Evolutionary conservation across 2,329 filamentous ascomycete species (phyloP), one percentile per base, ranked within the genome.

Genomic region (Paecilomyces dactylethromorphus): DNA sequence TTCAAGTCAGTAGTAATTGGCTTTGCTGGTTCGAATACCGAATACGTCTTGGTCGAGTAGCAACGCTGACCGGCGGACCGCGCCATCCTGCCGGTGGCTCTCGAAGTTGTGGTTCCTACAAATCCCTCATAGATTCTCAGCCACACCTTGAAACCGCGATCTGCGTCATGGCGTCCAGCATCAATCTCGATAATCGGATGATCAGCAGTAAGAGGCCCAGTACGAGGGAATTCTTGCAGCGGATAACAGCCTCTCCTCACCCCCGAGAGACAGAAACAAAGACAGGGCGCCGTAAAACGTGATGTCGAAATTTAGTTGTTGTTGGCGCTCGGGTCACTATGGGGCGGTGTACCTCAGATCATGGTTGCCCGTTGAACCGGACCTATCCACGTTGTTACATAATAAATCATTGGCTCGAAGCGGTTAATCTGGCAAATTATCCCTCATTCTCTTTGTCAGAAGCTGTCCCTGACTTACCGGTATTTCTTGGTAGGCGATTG

Each of bases 71-170:
- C 50, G 50, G 21, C 50, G 50, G 50, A 52, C 4, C 22, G 22
- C 50, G 6, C 13, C 12, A n/a, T 26, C 5, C 4, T 52, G 35
- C 26, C 26, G 21, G 22, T 52, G 50, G 50, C 50, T 52, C 21
- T 21, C 12, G 13, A 52, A n/a, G 12, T 52, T 52, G 50, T 52
- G 50, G 50, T 52, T 52, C 11, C 22, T n/a, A 52, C 39, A 52
- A 52, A 52, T 52, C 50, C 50, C 50, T 52, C 50, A 52, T 52
- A 52, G 50, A 52, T 29, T 52, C 50, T 52, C 22, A 52, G 50
- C 50, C 50, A 52, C 50, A 52, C 50, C 22, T 52, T 6, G 50
- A 52, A 24, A 45, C 39, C 39, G 39, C 39, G 39, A 45, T 45
- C 39, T 45, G 39, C 39, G 39, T 18, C n/a, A 45, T n/a, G 39